A percentile compares a stretch with the other conserved stretches of the same genome.
phyloP scores from a whole-genome alignment of 139 green algal species.

The Spirogloea muscicola region DNA sequence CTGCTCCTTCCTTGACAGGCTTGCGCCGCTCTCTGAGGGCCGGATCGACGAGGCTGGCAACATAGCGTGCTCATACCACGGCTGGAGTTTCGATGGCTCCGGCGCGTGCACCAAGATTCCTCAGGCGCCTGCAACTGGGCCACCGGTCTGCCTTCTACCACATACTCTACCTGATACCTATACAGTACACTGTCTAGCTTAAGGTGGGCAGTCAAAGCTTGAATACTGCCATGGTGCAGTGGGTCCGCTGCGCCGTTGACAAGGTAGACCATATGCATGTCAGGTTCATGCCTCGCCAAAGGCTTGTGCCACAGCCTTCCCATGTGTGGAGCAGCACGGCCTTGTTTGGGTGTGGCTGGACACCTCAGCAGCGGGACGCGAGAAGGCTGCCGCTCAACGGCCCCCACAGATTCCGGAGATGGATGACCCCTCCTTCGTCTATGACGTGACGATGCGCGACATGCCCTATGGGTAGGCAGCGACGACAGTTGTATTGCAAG shows the following conservation, averaged over 20 bases:
- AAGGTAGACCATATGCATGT: no score
- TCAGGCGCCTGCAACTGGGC: conserved; percentile 23
- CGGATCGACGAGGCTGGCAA: conserved; percentile 40
- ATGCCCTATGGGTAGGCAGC: conserved; percentile 12
- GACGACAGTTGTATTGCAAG: neutral
- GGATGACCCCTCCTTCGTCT: conserved; percentile 11
- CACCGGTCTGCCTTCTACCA: no score
- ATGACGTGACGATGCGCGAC: conserved; percentile 10
- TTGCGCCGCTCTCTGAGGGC: conserved; percentile 40
- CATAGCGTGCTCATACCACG: conserved; percentile 50
- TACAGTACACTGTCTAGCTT: no score
- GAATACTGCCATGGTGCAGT: no score
- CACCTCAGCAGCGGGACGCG: neutral
- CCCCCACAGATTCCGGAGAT: conserved; percentile 15
- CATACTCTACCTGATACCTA: no score
- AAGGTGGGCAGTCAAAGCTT: no score
- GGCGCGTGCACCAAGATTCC: conserved; percentile 39
- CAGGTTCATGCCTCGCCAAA: conserved; percentile 5
- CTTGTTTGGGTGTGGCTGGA: conserved; percentile 36
- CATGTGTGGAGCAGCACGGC: conserved; percentile 14
- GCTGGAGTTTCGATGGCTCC: conserved; percentile 29
- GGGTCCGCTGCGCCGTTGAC: no score
- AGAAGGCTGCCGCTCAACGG: neutral
- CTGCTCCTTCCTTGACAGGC: conserved; percentile 5
- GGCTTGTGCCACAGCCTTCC: conserved; percentile 15